Conservation (phyloP, 2,329 filamentous ascomycete genomes). For the Parafenestella ontariensis region DNA sequence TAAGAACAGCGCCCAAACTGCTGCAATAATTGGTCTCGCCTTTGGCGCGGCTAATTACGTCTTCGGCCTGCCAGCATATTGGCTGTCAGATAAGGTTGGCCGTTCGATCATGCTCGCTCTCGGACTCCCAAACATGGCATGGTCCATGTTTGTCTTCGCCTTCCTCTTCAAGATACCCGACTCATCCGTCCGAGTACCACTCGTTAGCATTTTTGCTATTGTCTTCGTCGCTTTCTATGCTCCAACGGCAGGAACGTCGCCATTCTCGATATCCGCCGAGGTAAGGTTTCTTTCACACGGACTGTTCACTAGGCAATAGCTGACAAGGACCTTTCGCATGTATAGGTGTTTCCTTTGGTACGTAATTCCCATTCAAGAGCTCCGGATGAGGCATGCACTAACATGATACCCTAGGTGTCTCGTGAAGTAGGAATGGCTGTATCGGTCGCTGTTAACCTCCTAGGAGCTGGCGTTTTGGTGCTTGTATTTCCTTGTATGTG, state of each 20-base stretch:
- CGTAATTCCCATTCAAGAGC: neutral
- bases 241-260: slow-evolving; percentile 29
- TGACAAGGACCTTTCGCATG: neutral
- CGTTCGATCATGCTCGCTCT: slow-evolving; percentile 27
- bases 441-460: slow-evolving; percentile 48
- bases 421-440: slow-evolving; percentile 39
- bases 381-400: neutral
- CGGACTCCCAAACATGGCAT: slow-evolving; percentile 32
- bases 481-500: slow-evolving; percentile 43
- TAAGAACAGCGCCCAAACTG: slow-evolving; percentile 7
- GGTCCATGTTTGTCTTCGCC: slow-evolving; percentile 31
- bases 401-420: slow-evolving; percentile 10
- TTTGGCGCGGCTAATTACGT: slow-evolving; percentile 29
- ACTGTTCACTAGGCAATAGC: neutral
- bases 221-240: slow-evolving; percentile 29
- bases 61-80: slow-evolving; percentile 27
- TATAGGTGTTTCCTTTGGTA: neutral
- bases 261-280: slow-evolving; percentile 31
- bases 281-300: slow-evolving; percentile 1
- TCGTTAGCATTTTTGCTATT: slow-evolving; percentile 24
- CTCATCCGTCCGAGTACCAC: slow-evolving; percentile 9
- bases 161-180: slow-evolving; percentile 24
- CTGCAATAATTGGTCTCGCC: slow-evolving; percentile 23
- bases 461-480: slow-evolving; percentile 48
- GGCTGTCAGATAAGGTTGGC: slow-evolving; percentile 26